Conservation (phyloP, 352 stramenopile genomes). For the Globisporangium barbulae region DNA sequence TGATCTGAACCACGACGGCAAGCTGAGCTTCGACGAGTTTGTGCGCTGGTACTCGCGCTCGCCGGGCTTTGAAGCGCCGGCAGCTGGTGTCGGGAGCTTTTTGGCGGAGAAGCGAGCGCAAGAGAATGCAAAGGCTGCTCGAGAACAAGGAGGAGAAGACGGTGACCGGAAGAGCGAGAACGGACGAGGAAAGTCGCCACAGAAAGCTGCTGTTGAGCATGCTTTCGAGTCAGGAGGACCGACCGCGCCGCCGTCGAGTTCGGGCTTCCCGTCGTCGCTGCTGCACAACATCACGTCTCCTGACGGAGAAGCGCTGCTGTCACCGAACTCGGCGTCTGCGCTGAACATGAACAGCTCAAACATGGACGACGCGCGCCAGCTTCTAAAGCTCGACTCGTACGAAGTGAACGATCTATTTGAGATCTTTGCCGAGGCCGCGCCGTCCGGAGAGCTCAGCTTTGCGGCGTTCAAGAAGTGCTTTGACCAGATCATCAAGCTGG, state of each 20-base stretch:
- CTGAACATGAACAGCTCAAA: conserved; percentile 71
- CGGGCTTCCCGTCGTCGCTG: conserved; percentile 35
- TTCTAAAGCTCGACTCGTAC: conserved; percentile 85
- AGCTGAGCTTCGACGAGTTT: conserved; percentile 87
- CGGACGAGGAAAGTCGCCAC: neutral
- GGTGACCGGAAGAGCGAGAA: neutral
- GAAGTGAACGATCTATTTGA: conserved; percentile 87
- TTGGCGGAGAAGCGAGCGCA: conserved; percentile 13
- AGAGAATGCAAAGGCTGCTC: conserved; percentile 10
- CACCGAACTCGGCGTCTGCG: conserved; percentile 38
- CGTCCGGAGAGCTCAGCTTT: conserved; percentile 74
- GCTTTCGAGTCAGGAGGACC: neutral
- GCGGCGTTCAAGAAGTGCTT: conserved; percentile 87
- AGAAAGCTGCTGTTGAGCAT: neutral
- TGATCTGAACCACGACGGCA: conserved; percentile 75
- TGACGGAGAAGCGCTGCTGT: conserved; percentile 40
- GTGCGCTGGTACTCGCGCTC: conserved; percentile 79
- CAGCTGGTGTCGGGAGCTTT: conserved; percentile 30
- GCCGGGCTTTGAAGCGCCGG: conserved; percentile 38
- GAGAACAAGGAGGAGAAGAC: neutral
- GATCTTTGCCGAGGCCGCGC: conserved; percentile 82
- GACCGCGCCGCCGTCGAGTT: conserved; percentile 5
- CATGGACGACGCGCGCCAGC: conserved; percentile 68
- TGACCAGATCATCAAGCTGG: conserved; percentile 83
- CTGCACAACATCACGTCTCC: conserved; percentile 35